Conservation (phyloP, 306 rosid species). For the Abrus pulchellus region DNA sequence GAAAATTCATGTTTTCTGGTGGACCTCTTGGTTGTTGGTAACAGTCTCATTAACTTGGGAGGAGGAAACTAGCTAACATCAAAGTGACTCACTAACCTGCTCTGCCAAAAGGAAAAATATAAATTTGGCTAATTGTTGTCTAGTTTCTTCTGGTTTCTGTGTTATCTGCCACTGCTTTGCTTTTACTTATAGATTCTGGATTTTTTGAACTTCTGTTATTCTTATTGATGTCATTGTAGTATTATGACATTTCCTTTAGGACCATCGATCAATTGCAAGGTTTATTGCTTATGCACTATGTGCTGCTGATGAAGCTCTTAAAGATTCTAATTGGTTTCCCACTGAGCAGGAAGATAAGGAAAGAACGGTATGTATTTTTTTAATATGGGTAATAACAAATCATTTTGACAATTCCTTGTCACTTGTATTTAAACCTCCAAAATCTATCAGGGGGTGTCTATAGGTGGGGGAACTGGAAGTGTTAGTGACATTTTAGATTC, state of each 20-base stretch:
- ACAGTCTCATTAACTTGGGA: conserved; percentile 18
- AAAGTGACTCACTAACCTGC: conserved; percentile 23
- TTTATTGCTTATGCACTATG: conserved; percentile 95
- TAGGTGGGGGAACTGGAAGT: conserved; percentile 98
- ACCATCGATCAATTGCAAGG: conserved; percentile 82
- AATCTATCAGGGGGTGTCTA: conserved; percentile 79
- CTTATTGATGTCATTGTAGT: conserved; percentile 56
- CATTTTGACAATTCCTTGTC: conserved; percentile 32
- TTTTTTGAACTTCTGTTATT: conserved; percentile 24
- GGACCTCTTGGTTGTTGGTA: conserved; percentile 23
- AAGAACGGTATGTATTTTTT: conserved; percentile 73
- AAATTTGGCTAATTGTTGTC: conserved; percentile 10
- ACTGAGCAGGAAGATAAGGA: conserved; percentile 75
- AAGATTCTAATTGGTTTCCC: conserved; percentile 91
- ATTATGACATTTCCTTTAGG: conserved; percentile 62
- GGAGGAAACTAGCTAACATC: conserved; percentile 4
- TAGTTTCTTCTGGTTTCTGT: conserved; percentile 26
- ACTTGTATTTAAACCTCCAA: conserved; percentile 49
- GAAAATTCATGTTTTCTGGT: neutral
- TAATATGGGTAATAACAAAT: conserved; percentile 22
- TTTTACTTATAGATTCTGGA: conserved; percentile 40
- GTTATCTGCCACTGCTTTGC: conserved; percentile 19
- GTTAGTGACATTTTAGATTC: conserved; percentile 86
- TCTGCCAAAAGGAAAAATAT: conserved; percentile 1
- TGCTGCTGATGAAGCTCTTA: conserved; percentile 95